phyloP scores from a whole-genome alignment of 225 moss, liverwort and hornwort species.

The Asterella californica region DNA sequence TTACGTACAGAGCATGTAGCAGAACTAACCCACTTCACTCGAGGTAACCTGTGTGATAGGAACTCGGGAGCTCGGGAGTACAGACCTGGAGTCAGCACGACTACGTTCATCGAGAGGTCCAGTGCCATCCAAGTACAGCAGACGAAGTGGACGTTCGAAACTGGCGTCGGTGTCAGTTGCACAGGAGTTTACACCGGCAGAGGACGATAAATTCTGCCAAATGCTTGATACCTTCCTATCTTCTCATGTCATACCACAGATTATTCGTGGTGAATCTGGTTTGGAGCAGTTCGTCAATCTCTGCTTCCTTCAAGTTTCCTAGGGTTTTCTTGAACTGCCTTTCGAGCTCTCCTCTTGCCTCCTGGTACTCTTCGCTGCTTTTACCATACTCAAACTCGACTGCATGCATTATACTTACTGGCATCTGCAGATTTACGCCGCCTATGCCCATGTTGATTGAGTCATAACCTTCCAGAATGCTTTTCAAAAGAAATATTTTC shows the following conservation, averaged over 20 bases:
- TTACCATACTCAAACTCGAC: background rate
- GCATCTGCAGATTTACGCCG: background rate
- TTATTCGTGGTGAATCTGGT: background rate
- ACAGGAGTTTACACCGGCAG: too few species aligned
- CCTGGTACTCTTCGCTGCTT: constrained; percentile 6
- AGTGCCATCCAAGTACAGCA: too few species aligned
- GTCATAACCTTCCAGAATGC: background rate
- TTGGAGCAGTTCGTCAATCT: background rate
- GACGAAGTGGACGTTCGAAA: background rate
- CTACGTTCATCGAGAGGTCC: background rate
- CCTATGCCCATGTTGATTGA: background rate
- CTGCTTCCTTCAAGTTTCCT: background rate
- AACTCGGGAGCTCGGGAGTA: background rate
- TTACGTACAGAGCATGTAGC: background rate
- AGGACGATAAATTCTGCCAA: too few species aligned
- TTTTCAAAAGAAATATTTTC: background rate
- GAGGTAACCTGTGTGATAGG: background rate
- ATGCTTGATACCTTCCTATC: background rate
- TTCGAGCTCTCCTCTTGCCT: background rate
- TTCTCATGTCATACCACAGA: background rate
- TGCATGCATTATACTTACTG: background rate
- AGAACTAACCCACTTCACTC: background rate
- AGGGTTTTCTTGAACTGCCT: background rate
- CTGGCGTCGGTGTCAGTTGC: background rate
- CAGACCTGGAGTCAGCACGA: background rate